These are phyloP conservation scores for Secale cereale DNA, from an alignment of 176 grass and related monocot species.

Conservation along the genomic window DNA sequence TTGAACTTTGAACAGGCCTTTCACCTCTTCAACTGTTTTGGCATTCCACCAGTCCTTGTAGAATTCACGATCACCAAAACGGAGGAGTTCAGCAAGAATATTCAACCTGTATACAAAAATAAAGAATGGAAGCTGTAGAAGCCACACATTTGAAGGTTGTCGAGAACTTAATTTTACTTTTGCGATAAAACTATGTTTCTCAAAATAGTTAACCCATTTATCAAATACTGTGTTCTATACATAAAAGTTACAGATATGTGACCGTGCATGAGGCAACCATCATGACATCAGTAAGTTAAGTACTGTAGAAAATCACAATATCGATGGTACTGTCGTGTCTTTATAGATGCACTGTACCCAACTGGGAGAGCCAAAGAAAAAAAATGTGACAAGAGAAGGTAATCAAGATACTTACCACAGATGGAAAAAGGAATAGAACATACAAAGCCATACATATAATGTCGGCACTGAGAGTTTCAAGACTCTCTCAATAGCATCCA, in stretches of 20 bases:
- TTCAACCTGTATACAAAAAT: slow-evolving; percentile 63
- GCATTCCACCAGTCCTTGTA: slow-evolving; percentile 99
- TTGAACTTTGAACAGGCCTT: slow-evolving; percentile 13
- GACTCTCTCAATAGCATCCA: slow-evolving; percentile 94
- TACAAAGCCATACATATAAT: slow-evolving; percentile 97
- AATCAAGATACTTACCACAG: slow-evolving; percentile 67
- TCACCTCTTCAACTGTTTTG: slow-evolving; percentile 97
- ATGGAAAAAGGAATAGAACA: slow-evolving; percentile 99
- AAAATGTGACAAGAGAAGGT: not conserved
- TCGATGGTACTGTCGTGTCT: not conserved
- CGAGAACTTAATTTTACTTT: not conserved
- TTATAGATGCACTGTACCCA: not conserved
- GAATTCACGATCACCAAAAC: slow-evolving; percentile 97
- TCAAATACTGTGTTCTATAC: not conserved
- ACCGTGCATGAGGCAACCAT: not conserved
- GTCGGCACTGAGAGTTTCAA: slow-evolving; percentile 94
- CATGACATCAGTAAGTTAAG: not conserved
- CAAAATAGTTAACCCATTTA: not conserved
- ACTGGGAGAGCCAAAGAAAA: not conserved
- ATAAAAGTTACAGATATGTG: not conserved
- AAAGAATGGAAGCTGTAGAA: slow-evolving; percentile 18
- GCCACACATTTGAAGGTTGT: not conserved
- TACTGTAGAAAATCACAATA: not conserved
- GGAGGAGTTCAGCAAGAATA: slow-evolving; percentile 83
- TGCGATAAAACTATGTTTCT: not conserved